These are phyloP conservation scores for Pseudopyricularia javanii DNA, from an alignment of 2,329 filamentous ascomycete species.

Conservation along the genomic window DNA sequence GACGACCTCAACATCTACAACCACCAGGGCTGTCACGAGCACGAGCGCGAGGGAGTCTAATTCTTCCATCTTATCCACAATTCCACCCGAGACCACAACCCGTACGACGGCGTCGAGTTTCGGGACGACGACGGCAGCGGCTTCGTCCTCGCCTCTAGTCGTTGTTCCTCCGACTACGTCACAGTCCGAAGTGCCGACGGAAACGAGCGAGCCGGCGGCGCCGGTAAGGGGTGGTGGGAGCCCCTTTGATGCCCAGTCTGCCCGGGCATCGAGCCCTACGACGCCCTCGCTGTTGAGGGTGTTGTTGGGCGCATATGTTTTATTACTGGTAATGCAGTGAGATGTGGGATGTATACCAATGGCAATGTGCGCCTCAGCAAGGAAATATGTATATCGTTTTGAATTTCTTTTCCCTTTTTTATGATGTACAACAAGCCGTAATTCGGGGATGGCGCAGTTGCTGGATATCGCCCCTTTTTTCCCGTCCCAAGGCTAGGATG, in stretches of 20 bases:
- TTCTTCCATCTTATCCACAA: neutral
- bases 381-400: neutral
- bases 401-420: neutral
- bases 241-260: conserved; percentile 6
- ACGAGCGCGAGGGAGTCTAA: neutral
- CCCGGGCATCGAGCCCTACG: neutral
- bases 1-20: conserved; percentile 1
- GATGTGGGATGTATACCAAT: neutral
- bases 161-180: neutral
- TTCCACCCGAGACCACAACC: neutral
- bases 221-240: conserved; percentile 6
- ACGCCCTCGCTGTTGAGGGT: neutral
- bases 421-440: neutral
- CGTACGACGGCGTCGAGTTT: neutral
- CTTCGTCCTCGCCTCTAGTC: neutral
- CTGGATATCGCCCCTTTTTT: neutral
- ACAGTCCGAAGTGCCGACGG: too few species aligned
- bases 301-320: neutral
- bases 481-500: neutral
- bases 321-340: neutral
- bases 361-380: neutral
- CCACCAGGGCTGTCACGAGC: neutral
- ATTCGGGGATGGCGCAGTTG: neutral
- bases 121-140: neutral
- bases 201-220: neutral